Evolutionary conservation across 129 eudicot species (phyloP).

Genomic region (Kitagawia praeruptora): DNA sequence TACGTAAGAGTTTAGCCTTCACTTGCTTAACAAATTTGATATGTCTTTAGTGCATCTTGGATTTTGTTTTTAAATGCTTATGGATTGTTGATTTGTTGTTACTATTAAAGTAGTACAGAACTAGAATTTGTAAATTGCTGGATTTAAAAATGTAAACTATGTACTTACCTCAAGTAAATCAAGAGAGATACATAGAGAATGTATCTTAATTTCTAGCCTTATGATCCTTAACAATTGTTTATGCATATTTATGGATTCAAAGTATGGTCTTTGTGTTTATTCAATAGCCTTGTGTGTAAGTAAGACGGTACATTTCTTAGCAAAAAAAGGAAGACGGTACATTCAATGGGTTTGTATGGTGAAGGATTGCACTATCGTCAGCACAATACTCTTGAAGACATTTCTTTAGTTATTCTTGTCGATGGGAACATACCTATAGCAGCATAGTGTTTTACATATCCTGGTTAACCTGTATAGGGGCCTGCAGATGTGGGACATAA

Average conservation of each 20-base stretch:
- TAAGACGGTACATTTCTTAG: background rate
- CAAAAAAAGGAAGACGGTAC: too few relatives aligned
- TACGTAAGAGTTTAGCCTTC: conserved; percentile 38
- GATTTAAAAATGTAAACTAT: background rate
- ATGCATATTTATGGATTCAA: background rate
- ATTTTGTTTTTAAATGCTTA: background rate
- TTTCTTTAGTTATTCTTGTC: background rate
- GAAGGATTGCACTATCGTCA: background rate
- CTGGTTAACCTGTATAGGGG: background rate
- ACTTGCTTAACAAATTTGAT: background rate
- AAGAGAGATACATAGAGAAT: background rate
- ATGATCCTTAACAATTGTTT: background rate
- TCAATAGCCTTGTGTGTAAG: background rate
- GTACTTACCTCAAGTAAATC: background rate
- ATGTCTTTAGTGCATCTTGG: background rate
- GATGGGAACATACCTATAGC: background rate
- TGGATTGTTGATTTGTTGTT: background rate
- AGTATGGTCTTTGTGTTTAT: conserved; percentile 1
- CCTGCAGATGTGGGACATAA: background rate
- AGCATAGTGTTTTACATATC: background rate
- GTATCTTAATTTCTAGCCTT: background rate
- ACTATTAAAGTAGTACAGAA: background rate
- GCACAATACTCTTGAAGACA: background rate
- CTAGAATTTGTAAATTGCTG: background rate
- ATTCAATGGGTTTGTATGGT: background rate